Evolutionary conservation across 1,284 basidiomycete species (phyloP).

Genomic region (Agaricales sp.): DNA sequence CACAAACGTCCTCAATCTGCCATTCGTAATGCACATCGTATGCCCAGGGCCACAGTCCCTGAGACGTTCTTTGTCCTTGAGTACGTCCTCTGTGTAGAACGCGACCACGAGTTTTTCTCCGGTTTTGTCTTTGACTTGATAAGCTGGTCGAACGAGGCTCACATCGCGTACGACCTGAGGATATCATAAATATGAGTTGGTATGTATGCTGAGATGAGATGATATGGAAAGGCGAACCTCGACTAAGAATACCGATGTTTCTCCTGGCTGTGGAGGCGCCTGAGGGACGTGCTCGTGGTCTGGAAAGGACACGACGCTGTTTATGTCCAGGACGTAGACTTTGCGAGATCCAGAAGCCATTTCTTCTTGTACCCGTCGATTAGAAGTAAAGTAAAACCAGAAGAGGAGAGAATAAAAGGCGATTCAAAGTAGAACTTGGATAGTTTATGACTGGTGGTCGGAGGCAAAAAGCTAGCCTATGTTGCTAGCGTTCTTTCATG

Average conservation of each 20-base stretch:
- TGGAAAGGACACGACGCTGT: neutral
- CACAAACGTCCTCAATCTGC: conserved; percentile 5
- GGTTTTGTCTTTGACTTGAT: neutral
- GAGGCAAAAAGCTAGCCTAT: no score
- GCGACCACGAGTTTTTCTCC: neutral
- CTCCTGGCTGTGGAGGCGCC: neutral
- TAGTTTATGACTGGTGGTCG: no score
- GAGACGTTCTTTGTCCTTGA: neutral
- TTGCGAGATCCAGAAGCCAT: neutral
- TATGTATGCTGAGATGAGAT: neutral
- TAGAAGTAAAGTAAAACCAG: no score
- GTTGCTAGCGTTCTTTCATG: no score
- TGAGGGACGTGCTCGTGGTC: neutral
- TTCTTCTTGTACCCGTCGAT: no score
- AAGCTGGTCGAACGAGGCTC: neutral
- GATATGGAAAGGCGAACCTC: neutral
- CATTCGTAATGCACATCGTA: neutral
- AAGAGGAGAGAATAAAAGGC: no score
- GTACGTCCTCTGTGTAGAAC: neutral
- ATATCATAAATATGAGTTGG: neutral
- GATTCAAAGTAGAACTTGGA: no score
- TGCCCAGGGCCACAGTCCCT: neutral
- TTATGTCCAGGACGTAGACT: neutral
- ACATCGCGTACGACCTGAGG: neutral
- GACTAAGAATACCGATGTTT: neutral